A percentile compares a stretch with the other conserved stretches of the same genome.
Conservation (phyloP, 768 basidiomycete genomes). For the Lactarius hengduanensis region DNA sequence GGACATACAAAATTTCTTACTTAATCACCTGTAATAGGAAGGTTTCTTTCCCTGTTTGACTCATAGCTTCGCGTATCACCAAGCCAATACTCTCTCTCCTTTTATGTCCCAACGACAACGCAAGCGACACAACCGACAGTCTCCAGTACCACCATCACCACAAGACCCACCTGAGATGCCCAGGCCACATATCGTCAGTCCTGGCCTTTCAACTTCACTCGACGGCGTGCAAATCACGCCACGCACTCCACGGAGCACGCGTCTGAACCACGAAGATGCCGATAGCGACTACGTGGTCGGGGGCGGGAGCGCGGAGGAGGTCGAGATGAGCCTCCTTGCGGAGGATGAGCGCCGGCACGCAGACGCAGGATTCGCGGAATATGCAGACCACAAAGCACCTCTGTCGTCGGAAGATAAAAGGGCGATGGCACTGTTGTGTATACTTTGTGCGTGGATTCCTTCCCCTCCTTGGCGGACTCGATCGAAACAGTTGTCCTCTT, state of each 20-base stretch:
- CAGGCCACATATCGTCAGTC: neutral
- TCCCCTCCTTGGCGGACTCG: neutral
- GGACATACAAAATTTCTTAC: neutral
- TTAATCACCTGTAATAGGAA: slow-evolving; percentile 9
- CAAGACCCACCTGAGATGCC: neutral
- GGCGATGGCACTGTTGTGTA: slow-evolving; percentile 45
- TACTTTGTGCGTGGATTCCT: slow-evolving; percentile 43
- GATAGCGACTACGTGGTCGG: neutral
- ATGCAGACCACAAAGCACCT: slow-evolving; percentile 8
- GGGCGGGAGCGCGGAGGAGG: slow-evolving; percentile 26
- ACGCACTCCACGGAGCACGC: slow-evolving; percentile 13
- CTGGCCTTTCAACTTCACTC: slow-evolving; percentile 15
- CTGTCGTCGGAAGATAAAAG: slow-evolving; percentile 40
- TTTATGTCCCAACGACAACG: slow-evolving; percentile 12
- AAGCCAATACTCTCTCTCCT: neutral
- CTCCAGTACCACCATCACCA: neutral
- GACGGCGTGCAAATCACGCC: slow-evolving; percentile 24
- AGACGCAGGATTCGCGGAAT: slow-evolving; percentile 26
- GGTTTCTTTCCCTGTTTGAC: neutral
- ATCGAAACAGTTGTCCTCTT: neutral
- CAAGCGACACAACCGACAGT: slow-evolving; percentile 10
- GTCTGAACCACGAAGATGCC: neutral
- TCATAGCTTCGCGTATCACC: neutral
- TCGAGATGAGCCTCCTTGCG: slow-evolving; percentile 29
- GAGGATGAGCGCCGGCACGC: slow-evolving; percentile 24